Base-by-base conservation (phyloP, 352 stramenopile genomes). In the Pythium folliculosum region DNA sequence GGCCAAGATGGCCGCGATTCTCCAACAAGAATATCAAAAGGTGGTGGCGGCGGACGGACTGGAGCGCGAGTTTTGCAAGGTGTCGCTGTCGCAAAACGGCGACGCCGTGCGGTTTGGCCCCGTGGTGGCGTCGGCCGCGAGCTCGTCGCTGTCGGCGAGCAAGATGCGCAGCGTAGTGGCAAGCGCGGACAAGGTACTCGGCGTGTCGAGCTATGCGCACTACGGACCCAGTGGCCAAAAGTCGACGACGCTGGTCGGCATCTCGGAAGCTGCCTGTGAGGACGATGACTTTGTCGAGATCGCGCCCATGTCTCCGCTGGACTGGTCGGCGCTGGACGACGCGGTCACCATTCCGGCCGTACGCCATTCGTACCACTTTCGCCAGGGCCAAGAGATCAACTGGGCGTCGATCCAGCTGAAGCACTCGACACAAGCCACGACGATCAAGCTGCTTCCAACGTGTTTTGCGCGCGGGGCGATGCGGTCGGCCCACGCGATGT, bases 401-500 rank as follows among this genome's bases (percentile, higher is more conserved):
- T 81, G 75, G 75, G 56, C 57, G 0, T 44, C 73, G 1, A 38
- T 80, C 13, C 45, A 73, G 17, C 40, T 80, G 9, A 76, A 78
- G 54, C 65, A 77, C 63, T 71, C 67, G 37, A 74, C 72, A 7
- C 75, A 82, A 58, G 6, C 70, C 14, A 81, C 75, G 4, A 81
- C 1, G 22, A 77, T 84, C 47, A 67, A 67, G n/a, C 22, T 82
- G 8, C 27, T 69, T 9, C 54, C 30, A 30, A 69, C 16, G 1
- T 81, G 66, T 17, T 85, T 85, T 67, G 67, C 70, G 0, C 77
- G 69, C 19, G 75, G 77, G 5, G 67, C 65, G 2, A 81, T 82
- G 70, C 69, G 77, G 21, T 70, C 70, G 14, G 71, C 72, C 1
- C 72, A 81, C 49, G 73, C 60, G 0, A 68, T 83, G 71, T 70